Evolutionary conservation across 345 rosid species (phyloP).

Genomic region (Erodium maritimum): DNA sequence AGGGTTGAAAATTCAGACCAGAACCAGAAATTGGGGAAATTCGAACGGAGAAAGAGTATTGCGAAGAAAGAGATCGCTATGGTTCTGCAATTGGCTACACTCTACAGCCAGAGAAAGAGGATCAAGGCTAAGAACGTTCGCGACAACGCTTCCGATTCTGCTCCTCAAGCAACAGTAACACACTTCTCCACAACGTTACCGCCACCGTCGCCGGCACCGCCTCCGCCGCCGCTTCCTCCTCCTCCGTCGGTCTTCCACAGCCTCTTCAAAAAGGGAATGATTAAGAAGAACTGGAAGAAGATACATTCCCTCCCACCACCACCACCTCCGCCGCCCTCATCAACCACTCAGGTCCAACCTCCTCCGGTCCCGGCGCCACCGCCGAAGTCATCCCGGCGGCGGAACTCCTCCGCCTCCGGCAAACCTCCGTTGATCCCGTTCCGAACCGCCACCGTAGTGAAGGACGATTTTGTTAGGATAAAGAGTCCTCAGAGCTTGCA

Average conservation of each 20-base stretch:
- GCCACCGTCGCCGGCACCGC: slow-evolving; percentile 46
- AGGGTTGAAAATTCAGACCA: slow-evolving; percentile 8
- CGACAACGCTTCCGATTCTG: slow-evolving; percentile 11
- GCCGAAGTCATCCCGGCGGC: slow-evolving; percentile 10
- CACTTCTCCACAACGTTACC: slow-evolving; percentile 23
- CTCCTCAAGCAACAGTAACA: slow-evolving; percentile 7
- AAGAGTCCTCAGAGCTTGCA: slow-evolving; percentile 46
- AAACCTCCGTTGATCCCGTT: slow-evolving; percentile 45
- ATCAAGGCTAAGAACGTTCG: slow-evolving; percentile 22
- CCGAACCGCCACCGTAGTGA: slow-evolving; percentile 51
- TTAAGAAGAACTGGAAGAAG: slow-evolving; percentile 32
- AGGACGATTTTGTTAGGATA: slow-evolving; percentile 47
- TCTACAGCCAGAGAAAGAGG: slow-evolving; percentile 42
- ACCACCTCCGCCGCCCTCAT: slow-evolving; percentile 37
- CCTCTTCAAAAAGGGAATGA: slow-evolving; percentile 41
- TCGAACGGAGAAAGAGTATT: slow-evolving; percentile 49
- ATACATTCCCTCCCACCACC: slow-evolving; percentile 42
- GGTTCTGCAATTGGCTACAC: slow-evolving; percentile 37
- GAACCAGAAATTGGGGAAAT: slow-evolving; percentile 14
- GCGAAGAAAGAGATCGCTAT: slow-evolving; percentile 64
- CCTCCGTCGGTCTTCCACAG: slow-evolving; percentile 51
- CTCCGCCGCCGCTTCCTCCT: slow-evolving; percentile 61
- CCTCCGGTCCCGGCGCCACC: slow-evolving; percentile 17
- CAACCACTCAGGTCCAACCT: neutral
- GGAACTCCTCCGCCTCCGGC: slow-evolving; percentile 13